Conservation (phyloP, 306 rosid species). For the Crataegus laevigata region DNA sequence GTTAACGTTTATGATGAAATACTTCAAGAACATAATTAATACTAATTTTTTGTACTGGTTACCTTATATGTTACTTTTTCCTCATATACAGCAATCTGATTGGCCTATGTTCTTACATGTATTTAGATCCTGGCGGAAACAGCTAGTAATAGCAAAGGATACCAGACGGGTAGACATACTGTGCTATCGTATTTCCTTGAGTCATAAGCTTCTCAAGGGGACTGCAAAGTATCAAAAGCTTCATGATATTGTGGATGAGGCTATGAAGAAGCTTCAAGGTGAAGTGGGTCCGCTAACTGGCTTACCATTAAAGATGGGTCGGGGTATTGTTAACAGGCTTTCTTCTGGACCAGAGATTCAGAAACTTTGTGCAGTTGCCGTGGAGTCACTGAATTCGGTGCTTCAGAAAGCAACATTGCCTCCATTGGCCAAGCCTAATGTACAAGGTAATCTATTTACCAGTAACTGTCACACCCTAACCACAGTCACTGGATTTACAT, state of each 20-base stretch:
- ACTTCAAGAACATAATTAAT: background rate
- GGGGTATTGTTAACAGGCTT: conserved; percentile 97
- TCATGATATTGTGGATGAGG: conserved; percentile 58
- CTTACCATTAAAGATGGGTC: conserved; percentile 74
- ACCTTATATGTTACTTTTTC: background rate
- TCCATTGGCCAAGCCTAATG: conserved; percentile 20
- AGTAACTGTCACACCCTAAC: background rate
- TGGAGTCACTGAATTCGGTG: conserved; percentile 62
- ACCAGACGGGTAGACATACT: conserved; percentile 90
- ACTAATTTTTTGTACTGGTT: background rate
- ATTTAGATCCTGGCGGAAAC: conserved; percentile 80
- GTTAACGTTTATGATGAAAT: background rate
- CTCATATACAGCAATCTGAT: background rate
- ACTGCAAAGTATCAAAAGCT: conserved; percentile 51
- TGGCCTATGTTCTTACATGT: conserved; percentile 15
- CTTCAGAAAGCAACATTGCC: conserved; percentile 29
- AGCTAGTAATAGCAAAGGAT: conserved; percentile 64
- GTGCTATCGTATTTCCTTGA: conserved; percentile 77
- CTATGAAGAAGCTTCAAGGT: conserved; percentile 73
- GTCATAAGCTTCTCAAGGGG: conserved; percentile 78
- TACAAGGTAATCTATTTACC: conserved; percentile 38
- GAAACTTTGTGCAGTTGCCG: conserved; percentile 70
- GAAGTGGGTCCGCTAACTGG: conserved; percentile 83
- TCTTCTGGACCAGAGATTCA: conserved; percentile 96
- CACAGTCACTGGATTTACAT: background rate